phyloP scores from a whole-genome alignment of 2,329 filamentous ascomycete genomes.

The Pseudophaeomoniella oleicola region DNA sequence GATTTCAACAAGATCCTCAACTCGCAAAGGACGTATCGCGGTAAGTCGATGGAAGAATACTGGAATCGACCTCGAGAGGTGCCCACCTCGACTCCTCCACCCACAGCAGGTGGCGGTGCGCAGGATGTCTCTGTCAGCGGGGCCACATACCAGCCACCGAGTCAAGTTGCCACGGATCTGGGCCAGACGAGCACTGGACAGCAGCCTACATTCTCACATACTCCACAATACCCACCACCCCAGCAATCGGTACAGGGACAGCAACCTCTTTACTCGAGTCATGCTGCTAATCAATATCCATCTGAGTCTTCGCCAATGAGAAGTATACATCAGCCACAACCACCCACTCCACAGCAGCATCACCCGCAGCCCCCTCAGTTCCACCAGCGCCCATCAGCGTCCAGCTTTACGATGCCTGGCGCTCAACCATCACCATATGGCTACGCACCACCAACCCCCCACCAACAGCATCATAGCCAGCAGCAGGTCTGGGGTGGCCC shows the following conservation, averaged over 20 bases:
- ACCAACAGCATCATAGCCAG: slow-evolving; percentile 39
- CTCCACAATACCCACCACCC: background rate
- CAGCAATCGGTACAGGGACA: background rate
- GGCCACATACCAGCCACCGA: background rate
- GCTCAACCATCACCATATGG: slow-evolving; percentile 33
- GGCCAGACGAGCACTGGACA: background rate
- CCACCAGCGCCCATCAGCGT: slow-evolving; percentile 26
- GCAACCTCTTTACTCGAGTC: background rate
- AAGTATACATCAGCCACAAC: slow-evolving; percentile 8
- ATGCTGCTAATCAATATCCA: background rate
- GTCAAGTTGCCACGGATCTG: background rate
- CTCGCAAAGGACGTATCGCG: slow-evolving; percentile 63
- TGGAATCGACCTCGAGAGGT: slow-evolving; percentile 77
- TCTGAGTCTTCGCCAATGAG: background rate
- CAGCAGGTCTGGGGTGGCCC: slow-evolving; percentile 55
- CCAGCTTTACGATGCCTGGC: slow-evolving; percentile 41
- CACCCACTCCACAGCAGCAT: slow-evolving; percentile 30
- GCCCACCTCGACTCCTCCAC: slow-evolving; percentile 36
- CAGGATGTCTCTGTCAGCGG: slow-evolving; percentile 1
- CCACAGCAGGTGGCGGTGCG: slow-evolving; percentile 12
- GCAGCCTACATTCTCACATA: background rate
- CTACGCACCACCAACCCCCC: slow-evolving; percentile 37
- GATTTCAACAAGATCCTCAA: slow-evolving; percentile 82
- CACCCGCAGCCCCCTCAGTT: slow-evolving; percentile 20
- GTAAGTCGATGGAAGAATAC: slow-evolving; percentile 63